Conservation (phyloP, 192 early-diverging fungal genomes). For the Rhizoclosmatium globosum region DNA sequence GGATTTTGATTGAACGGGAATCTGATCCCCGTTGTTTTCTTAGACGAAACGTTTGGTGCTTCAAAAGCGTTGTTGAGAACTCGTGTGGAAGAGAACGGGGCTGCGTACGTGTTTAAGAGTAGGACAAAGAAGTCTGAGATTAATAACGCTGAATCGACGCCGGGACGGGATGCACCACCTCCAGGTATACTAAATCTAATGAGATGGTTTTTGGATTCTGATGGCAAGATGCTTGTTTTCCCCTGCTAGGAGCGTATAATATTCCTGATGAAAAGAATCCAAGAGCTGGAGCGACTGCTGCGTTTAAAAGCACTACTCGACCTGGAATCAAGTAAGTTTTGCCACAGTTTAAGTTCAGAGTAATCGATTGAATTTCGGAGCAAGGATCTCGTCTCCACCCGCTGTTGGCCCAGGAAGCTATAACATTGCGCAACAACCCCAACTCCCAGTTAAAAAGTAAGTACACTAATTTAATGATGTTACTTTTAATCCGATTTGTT, state of each 20-base stretch:
- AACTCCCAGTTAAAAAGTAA: conserved; percentile 30
- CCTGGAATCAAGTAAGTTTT: conserved; percentile 25
- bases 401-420: conserved; percentile 47
- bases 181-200: conserved; percentile 32
- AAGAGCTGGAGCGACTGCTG: conserved; percentile 49
- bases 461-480: background rate
- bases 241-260: conserved; percentile 36
- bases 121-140: conserved; percentile 45
- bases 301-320: conserved; percentile 44
- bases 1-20: no score
- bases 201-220: no score
- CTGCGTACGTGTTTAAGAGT: conserved; percentile 49
- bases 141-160: conserved; percentile 42
- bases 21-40: no score
- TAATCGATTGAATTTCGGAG: no score
- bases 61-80: conserved; percentile 20
- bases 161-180: conserved; percentile 50
- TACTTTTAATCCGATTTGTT: background rate
- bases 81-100: conserved; percentile 33
- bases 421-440: background rate
- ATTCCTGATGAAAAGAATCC: conserved; percentile 38
- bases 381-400: background rate
- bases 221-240: no score
- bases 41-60: conserved; percentile 39
- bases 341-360: background rate